phyloP scores from a whole-genome alignment of 176 grass and related monocot genomes.

The Carex pumila region DNA sequence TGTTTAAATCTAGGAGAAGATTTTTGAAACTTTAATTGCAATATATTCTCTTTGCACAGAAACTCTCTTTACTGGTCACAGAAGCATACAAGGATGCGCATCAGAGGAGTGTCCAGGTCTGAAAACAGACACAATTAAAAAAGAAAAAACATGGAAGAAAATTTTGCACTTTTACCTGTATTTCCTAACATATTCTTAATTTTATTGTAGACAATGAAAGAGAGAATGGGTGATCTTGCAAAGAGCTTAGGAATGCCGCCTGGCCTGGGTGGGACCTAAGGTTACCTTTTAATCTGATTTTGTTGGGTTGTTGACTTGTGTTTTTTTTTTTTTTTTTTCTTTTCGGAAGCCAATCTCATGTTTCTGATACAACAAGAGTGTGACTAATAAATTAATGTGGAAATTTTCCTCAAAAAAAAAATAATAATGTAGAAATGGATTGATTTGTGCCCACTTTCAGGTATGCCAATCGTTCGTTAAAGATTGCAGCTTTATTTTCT shows the following conservation, averaged over 20 bases:
- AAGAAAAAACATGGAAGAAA: background rate
- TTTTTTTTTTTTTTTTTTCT: background rate
- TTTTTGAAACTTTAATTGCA: background rate
- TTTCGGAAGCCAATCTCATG: too few relatives aligned
- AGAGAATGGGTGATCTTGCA: constrained; percentile 92
- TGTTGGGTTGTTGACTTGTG: background rate
- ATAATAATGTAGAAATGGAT: background rate
- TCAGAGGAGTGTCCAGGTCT: constrained; percentile 76
- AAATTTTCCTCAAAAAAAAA: too few relatives aligned
- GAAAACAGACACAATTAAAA: constrained; percentile 1
- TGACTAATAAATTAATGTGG: background rate
- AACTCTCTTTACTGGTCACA: constrained; percentile 78
- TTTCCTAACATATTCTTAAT: background rate
- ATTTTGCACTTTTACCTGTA: constrained; percentile 3
- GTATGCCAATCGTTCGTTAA: background rate
- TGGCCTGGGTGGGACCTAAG: constrained; percentile 41
- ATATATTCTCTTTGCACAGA: constrained; percentile 32
- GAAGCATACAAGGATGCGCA: constrained; percentile 96
- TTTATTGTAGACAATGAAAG: constrained; percentile 82
- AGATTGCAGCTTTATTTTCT: background rate
- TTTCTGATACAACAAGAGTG: background rate
- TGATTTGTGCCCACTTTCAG: background rate
- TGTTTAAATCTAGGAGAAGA: background rate
- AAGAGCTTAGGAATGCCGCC: constrained; percentile 93
- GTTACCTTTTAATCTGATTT: background rate